Percentiles rank a stretch among this genome's conserved stretches.
Evolutionary conservation across 257 asterid genomes (phyloP).

Genomic region (Primulina tabacum): DNA sequence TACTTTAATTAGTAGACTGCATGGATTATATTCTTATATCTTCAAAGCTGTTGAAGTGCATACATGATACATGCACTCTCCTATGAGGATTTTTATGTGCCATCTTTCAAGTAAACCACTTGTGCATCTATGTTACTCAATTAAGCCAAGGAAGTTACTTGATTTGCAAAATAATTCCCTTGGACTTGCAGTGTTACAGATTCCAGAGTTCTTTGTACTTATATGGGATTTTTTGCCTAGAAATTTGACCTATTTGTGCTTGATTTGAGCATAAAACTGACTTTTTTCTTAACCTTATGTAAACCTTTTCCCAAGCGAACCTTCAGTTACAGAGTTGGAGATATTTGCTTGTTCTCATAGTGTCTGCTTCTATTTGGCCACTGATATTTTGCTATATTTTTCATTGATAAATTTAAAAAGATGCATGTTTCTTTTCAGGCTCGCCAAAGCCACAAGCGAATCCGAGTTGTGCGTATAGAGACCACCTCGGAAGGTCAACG

Average conservation of each 20-base stretch:
- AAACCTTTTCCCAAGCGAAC: neutral
- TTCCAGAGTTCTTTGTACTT: neutral
- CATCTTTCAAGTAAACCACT: slow-evolving; percentile 7
- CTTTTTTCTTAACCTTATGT: neutral
- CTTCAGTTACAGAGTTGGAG: neutral
- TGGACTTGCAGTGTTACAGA: neutral
- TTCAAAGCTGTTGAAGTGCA: slow-evolving; percentile 4
- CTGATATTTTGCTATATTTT: neutral
- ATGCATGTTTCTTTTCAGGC: slow-evolving; percentile 42
- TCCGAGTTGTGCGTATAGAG: slow-evolving; percentile 83
- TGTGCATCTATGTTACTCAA: no score
- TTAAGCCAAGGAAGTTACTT: neutral
- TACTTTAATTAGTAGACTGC: slow-evolving; percentile 17
- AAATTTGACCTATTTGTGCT: neutral
- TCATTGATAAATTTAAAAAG: slow-evolving; percentile 6
- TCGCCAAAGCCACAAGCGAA: slow-evolving; percentile 74
- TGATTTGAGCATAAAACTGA: slow-evolving; percentile 1
- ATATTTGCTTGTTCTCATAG: slow-evolving; percentile 8
- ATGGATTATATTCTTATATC: neutral
- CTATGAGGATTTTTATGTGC: slow-evolving; percentile 6
- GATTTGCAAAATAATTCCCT: neutral
- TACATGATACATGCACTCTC: neutral
- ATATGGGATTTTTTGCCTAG: neutral
- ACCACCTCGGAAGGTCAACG: slow-evolving; percentile 79
- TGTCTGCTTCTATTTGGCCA: slow-evolving; percentile 11